A percentile compares a stretch with the other conserved stretches of the same genome.
Evolutionary conservation across 352 stramenopile genomes (phyloP).

Genomic region (Phytophthora hibernalis): DNA sequence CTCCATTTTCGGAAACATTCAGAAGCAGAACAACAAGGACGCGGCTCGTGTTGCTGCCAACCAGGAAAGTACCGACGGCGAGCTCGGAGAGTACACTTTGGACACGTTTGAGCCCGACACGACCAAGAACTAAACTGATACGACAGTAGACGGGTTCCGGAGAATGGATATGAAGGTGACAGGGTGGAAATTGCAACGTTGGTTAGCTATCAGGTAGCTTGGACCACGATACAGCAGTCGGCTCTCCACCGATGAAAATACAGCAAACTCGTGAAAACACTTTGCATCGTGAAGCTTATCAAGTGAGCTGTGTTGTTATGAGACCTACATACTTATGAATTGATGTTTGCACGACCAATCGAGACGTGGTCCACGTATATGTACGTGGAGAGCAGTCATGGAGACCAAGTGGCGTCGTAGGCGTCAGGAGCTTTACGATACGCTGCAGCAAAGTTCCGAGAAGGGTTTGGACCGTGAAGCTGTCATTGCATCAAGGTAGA

Average conservation of each 20-base stretch:
- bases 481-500: no score
- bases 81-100: slow-evolving; percentile 68
- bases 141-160: slow-evolving; percentile 1
- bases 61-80: slow-evolving; percentile 20
- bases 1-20: slow-evolving; percentile 89
- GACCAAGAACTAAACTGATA: slow-evolving; percentile 36
- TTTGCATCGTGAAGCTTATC: no score
- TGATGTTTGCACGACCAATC: no score
- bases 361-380: no score
- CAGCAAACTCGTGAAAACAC: slow-evolving; percentile 21
- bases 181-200: neutral
- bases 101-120: slow-evolving; percentile 56
- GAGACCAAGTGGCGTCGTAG: no score
- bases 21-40: slow-evolving; percentile 71
- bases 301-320: no score
- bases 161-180: slow-evolving; percentile 8
- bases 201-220: slow-evolving; percentile 5
- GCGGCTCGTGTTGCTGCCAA: slow-evolving; percentile 30
- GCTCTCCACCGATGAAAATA: slow-evolving; percentile 20
- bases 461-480: no score
- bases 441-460: no score
- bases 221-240: neutral
- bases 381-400: no score
- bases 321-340: no score
- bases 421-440: no score